Base-by-base conservation (phyloP, 768 basidiomycete genomes). In the Tulasnella sp. region DNA sequence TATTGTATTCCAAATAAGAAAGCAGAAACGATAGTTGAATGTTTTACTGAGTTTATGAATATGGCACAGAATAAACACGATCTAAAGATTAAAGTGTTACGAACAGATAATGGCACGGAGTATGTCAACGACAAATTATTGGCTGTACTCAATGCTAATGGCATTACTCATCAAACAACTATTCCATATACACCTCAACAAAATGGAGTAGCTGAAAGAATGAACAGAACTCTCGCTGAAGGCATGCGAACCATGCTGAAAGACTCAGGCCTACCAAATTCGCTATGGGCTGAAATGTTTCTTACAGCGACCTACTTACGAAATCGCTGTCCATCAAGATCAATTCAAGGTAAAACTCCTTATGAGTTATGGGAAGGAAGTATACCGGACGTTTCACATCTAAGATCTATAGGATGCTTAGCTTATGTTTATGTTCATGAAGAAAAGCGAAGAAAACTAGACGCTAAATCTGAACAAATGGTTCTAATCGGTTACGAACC, bases 321-420 rank as follows among this genome's bases (percentile, higher is more conserved):
- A 35, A 78, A 75, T 47, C 40, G 73, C 3, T 69, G 65, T 5
- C 69, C 78, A 12, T 72, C 74, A 1, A 35, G 44, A 37, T 59
- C 76, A 35, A 63, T 72, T 1, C 26, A 39, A 0, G 52, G 44
- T n/a, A 52, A 35, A 1, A 77, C 77, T 1, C 77, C 78, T 3
- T 75, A 65, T 44, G 76, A 78, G 67, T 1, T 37, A 14, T 77
- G 75, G 72, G 72, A 73, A 17, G 75, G 75, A 9, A 9, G 32
- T 1, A 75, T 74, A 19, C 79, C 78, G 0, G 68, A 75, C 22
- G 39, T 78, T 0, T 74, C 71, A 6, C 74, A 78, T 52, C 74
- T 80, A 5, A 68, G 78, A 3, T 77, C 77, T 42, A 75, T 79
- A 12, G 79, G 79, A 3, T 77, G 73, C 11, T 29, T 65, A 2